phyloP scores from a whole-genome alignment of 352 stramenopile species.

The Phytophthora tubulina region DNA sequence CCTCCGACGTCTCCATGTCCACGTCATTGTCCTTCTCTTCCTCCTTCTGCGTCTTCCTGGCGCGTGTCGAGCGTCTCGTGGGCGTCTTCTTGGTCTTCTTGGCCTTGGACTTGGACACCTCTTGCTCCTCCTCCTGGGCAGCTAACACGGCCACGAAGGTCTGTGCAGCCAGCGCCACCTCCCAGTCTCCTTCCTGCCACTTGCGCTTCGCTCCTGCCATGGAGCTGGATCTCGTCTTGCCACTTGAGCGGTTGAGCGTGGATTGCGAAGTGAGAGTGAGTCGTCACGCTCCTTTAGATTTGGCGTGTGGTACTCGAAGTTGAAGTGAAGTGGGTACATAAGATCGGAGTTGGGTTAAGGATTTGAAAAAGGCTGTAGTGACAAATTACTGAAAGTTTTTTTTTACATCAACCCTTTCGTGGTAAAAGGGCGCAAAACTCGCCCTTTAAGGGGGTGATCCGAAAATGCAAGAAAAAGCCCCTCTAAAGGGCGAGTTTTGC shows the following conservation, averaged over 20 bases:
- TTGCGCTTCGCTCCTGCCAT: conserved; percentile 56
- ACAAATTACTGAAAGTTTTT: background rate
- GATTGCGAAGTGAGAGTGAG: background rate
- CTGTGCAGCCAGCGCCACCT: conserved; percentile 69
- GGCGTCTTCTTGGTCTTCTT: conserved; percentile 30
- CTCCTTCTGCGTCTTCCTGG: conserved; percentile 1
- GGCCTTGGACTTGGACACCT: conserved; percentile 22
- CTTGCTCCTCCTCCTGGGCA: conserved; percentile 14
- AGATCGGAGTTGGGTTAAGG: background rate
- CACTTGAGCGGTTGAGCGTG: no score
- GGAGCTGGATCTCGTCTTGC: no score
- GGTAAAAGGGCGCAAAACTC: no score
- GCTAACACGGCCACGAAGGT: conserved; percentile 75
- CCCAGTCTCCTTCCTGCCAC: conserved; percentile 77
- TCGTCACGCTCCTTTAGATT: background rate
- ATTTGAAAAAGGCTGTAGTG: background rate
- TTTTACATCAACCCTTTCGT: no score
- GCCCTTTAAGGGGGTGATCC: no score
- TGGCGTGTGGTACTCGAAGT: background rate
- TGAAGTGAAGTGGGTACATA: conserved; percentile 13
- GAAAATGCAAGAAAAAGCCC: no score
- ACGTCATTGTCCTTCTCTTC: conserved; percentile 21
- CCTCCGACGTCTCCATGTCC: background rate
- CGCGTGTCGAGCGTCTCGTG: conserved; percentile 12
- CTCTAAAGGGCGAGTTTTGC: no score